Conservation (phyloP, 1,284 basidiomycete genomes). For the Sporisorium exsertum region DNA sequence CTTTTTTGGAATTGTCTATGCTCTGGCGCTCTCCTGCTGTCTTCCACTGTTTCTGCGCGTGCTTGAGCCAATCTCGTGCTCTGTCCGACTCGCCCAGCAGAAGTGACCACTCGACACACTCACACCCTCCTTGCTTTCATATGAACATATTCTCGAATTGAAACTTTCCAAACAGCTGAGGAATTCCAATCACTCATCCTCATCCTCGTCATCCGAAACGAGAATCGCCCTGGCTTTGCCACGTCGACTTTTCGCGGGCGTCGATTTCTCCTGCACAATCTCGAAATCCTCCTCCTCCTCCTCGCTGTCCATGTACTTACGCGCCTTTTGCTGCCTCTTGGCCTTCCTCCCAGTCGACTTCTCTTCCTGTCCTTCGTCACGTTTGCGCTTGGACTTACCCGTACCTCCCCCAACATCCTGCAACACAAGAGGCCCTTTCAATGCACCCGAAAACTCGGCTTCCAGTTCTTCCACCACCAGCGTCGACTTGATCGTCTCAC, state of each 20-base stretch:
- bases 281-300: conserved; percentile 28
- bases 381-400: conserved; percentile 5
- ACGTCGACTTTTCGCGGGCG: conserved; percentile 2
- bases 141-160: neutral
- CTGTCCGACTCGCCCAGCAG: neutral
- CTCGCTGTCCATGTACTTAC: conserved; percentile 10
- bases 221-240: conserved; percentile 2
- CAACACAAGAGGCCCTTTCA: conserved; percentile 67
- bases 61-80: neutral
- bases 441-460: conserved; percentile 74
- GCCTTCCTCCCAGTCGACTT: neutral
- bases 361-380: conserved; percentile 2
- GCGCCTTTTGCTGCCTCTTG: conserved; percentile 7
- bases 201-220: conserved; percentile 16
- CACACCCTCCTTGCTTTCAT: neutral
- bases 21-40: neutral
- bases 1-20: neutral
- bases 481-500: conserved; percentile 38
- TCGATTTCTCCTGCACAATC: conserved; percentile 8
- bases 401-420: conserved; percentile 35
- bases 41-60: neutral
- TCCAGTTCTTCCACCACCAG: conserved; percentile 70
- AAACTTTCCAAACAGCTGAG: neutral
- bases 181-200: conserved; percentile 5
- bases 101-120: neutral